Base-by-base conservation (phyloP, 169 alveolate species). In the Prorocentrum cordatum region DNA sequence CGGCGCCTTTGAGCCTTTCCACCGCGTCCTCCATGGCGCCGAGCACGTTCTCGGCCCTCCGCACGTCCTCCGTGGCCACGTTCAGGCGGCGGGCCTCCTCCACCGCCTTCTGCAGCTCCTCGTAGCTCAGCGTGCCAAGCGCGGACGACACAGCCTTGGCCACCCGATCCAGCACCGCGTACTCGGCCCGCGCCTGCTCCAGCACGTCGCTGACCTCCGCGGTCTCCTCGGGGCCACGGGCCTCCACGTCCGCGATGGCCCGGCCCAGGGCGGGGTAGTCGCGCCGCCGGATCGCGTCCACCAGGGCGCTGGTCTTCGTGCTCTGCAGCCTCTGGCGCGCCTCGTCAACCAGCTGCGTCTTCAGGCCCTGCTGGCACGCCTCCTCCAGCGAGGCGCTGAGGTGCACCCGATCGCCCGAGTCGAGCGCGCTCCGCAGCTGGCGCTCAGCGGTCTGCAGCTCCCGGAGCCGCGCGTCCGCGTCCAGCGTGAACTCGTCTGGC, bases 301-400 rank as follows among this genome's bases (percentile, higher is more conserved):
- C 68, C 31, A 77, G 73, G 24, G 32, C 68, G 22, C 87, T 62
- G 3, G 87, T 77, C 70, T 54, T 77, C 22, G 87, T 54, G 73
- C 87, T 77, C 61, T 77, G 87, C 7, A 77, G 73, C 71, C 42
- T 50, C 87, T 58, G 71, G 61, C 35, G 72, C 42, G 87, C 87
- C 84, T 72, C 84, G 38, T 72, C 84, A 14, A 72, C 84, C 50
- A 42, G 42, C 12, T 66, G 31, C 9, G 84, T 72, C 84, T 72
- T 72, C 68, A 72, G 58, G 50, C 84, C 84, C 24, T 72, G 67
- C 2, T 68, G 84, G 20, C 70, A 20, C 20, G 84, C 84, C 61
- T 72, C 68, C 22, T 38, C 66, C 61, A n/a, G 22, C 27, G 42
- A 24, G 6, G 35, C 33, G 26, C 39, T 71, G 31, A 71, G 61